These are phyloP conservation scores for Umbilicus rupestris DNA, from an alignment of 164 flowering plant species.

Conservation along the genomic window DNA sequence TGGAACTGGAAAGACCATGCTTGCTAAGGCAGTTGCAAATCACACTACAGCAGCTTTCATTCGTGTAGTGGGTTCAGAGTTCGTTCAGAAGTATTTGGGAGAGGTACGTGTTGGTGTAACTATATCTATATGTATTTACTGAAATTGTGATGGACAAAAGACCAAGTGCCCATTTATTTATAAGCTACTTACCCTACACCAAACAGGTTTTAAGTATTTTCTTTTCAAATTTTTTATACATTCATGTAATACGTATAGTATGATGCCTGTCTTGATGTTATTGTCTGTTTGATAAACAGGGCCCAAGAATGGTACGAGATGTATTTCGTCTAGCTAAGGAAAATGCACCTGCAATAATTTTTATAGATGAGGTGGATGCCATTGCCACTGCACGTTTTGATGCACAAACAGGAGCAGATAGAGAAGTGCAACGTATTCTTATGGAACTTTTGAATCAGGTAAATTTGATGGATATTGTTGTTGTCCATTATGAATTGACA, in stretches of 20 bases:
- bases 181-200: background rate
- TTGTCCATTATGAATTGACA: background rate
- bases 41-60: slow-evolving; percentile 92
- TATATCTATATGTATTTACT: background rate
- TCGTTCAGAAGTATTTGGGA: slow-evolving; percentile 95
- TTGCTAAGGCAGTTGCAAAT: slow-evolving; percentile 97
- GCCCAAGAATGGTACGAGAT: slow-evolving; percentile 98
- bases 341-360: slow-evolving; percentile 95
- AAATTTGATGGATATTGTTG: background rate
- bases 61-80: slow-evolving; percentile 94
- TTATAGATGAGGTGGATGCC: slow-evolving; percentile 98
- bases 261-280: background rate
- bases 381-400: slow-evolving; percentile 98
- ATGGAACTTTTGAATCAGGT: slow-evolving; percentile 98
- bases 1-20: slow-evolving; percentile 97
- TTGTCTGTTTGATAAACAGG: slow-evolving; percentile 28
- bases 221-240: background rate
- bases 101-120: slow-evolving; percentile 47
- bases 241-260: background rate
- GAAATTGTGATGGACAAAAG: background rate
- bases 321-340: slow-evolving; percentile 95
- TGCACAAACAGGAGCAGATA: slow-evolving; percentile 98
- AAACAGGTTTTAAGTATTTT: background rate
- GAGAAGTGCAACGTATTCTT: slow-evolving; percentile 95
- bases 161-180: background rate